Percentiles rank a stretch among this genome's conserved stretches.
Evolutionary conservation across 2,329 filamentous ascomycete species (phyloP).

Genomic region (Penicillium carneum): DNA sequence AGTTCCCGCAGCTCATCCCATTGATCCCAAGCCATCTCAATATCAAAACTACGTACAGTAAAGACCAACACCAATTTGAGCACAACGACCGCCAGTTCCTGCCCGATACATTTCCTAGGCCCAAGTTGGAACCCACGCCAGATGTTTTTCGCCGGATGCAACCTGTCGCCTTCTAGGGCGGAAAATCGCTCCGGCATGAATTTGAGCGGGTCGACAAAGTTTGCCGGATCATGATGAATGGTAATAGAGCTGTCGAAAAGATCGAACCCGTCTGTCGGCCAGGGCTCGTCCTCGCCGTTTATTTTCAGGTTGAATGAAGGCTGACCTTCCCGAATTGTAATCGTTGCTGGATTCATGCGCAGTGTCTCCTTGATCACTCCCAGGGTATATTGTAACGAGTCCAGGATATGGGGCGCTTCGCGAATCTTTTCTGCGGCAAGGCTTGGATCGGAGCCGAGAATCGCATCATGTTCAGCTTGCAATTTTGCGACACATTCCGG

Average conservation of each 20-base stretch:
- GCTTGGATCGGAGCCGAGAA: neutral
- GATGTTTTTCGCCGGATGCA: neutral
- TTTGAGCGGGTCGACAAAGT: neutral
- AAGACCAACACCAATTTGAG: neutral
- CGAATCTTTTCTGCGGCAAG: neutral
- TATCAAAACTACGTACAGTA: neutral
- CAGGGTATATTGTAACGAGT: neutral
- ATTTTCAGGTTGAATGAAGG: neutral
- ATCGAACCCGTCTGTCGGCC: neutral
- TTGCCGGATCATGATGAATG: neutral
- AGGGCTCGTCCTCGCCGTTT: neutral
- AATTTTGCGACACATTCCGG: neutral
- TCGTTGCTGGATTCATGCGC: neutral
- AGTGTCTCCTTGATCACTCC: neutral
- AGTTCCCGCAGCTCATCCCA: neutral
- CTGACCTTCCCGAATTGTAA: neutral
- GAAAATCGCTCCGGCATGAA: neutral
- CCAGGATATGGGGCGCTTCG: neutral
- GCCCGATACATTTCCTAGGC: neutral
- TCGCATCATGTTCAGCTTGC: neutral
- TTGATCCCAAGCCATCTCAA: neutral
- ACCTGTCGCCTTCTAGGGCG: neutral
- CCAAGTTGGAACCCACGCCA: neutral
- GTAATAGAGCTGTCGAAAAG: neutral
- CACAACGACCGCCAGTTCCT: neutral